A percentile compares a stretch with the other conserved stretches of the same genome.
Conservation (phyloP, 371 early-diverging fungal genomes). For the Blakeslea trispora region DNA sequence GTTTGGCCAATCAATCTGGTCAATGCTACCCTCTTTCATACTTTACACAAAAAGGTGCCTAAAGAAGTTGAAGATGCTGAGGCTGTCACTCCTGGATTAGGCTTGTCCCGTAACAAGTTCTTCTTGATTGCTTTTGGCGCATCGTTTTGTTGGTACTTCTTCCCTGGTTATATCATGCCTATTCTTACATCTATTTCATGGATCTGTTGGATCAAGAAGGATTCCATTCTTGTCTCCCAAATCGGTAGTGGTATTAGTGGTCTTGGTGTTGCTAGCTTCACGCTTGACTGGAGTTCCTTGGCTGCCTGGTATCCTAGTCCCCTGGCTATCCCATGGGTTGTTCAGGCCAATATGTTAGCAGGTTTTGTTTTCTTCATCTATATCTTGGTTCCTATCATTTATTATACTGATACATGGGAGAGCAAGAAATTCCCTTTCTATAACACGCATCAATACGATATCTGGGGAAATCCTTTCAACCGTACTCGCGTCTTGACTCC, state of each 20-base stretch:
- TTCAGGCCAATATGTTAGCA: constrained; percentile 66
- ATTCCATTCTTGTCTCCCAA: constrained; percentile 58
- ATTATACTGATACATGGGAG: constrained; percentile 65
- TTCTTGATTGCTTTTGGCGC: constrained; percentile 61
- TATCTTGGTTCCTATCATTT: constrained; percentile 69
- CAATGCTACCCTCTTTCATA: constrained; percentile 72
- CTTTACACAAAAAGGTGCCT: constrained; percentile 61
- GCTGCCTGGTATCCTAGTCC: constrained; percentile 46
- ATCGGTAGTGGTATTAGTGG: constrained; percentile 56
- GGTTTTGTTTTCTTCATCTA: constrained; percentile 69
- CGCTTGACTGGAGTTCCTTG: constrained; percentile 63
- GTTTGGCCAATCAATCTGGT: constrained; percentile 84
- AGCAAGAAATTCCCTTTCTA: constrained; percentile 63
- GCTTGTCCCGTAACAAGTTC: constrained; percentile 56
- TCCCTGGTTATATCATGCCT: constrained; percentile 64
- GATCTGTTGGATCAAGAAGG: constrained; percentile 69
- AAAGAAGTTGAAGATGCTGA: constrained; percentile 39
- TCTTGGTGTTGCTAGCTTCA: constrained; percentile 59
- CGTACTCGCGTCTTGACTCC: constrained; percentile 55
- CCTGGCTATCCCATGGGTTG: constrained; percentile 58
- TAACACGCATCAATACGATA: constrained; percentile 59
- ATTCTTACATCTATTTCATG: constrained; percentile 48
- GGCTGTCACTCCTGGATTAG: constrained; percentile 29
- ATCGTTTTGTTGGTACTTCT: constrained; percentile 48
- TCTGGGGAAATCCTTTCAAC: constrained; percentile 49